Conservation (phyloP, 140 eudicot genomes). For the Anethum foeniculum region DNA sequence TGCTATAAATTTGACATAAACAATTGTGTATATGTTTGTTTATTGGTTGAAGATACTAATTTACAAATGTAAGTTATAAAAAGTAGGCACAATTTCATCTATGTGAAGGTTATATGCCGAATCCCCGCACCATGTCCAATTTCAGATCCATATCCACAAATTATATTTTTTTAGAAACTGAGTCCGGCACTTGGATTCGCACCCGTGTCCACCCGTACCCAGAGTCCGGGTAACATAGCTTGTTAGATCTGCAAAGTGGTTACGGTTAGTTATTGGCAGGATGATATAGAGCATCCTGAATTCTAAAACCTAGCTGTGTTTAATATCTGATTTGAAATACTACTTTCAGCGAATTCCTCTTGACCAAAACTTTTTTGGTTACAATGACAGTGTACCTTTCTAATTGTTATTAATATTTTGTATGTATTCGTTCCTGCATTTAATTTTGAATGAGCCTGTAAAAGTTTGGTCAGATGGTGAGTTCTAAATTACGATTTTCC, state of each 20-base stretch:
- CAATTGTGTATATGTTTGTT: no score
- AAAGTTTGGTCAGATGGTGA: not conserved
- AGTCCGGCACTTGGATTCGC: no score
- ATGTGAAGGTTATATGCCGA: no score
- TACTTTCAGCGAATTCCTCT: not conserved
- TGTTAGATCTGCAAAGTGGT: not conserved
- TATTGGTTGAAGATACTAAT: no score
- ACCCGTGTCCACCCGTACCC: no score
- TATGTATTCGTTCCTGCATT: not conserved
- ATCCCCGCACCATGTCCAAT: no score
- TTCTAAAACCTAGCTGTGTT: constrained; percentile 1
- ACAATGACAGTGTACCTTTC: not conserved
- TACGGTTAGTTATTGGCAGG: not conserved
- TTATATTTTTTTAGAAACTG: no score
- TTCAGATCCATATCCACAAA: no score
- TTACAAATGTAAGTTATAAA: no score
- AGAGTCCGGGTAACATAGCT: no score
- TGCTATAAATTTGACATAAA: no score
- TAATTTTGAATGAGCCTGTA: not conserved
- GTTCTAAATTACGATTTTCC: not conserved
- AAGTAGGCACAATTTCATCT: no score
- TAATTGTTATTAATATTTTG: not conserved
- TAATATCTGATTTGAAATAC: not conserved
- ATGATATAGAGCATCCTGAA: not conserved
- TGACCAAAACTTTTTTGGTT: not conserved